Base-by-base conservation (phyloP, 331 rosid species). In the Arachis monticola region DNA sequence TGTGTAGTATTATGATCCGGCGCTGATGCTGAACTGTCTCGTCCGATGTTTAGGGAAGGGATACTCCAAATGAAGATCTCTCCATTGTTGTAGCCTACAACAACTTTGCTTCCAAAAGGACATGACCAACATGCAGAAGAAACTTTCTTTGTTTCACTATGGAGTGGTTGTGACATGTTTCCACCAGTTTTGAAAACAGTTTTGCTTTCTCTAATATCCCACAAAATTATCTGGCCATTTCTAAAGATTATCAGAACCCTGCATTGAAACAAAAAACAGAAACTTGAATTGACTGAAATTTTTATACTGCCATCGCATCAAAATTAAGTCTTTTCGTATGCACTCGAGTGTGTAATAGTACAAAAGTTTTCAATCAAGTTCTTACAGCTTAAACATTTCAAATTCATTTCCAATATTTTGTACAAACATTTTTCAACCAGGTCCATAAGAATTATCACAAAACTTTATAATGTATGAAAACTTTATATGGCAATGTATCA, bases 81-180 rank as follows among this genome's bases (percentile, higher is more conserved):
- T 65, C 98, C 98, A 22, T 88, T 90, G 85, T 48, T 84, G 87
- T 90, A 93, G 63, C 97, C 97, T 35, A 93, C 83, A 74, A 77
- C 89, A 47, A 87, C 89, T 90, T 86, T 93, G 63, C 86, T 88
- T 77, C 97, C 98, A 69, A 70, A 83, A 30, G 95, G 93, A 81
- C 95, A 93, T 10, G 82, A 91, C 97, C 98, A 93, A 73, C 97
- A 87, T 69, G 97, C 97, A 52, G 84, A 80, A 77, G 92, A 87
- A 53, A 82, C 95, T 80, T 83, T 88, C 80, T 81, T 90, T 60
- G 88, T 74, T 86, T 90, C 98, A 48, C 78, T 84, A 72, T 83
- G 61, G 13, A 67, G 58, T 56, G 91, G 61, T 69, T 80, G 95
- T 82, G 59, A 72, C 75, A 57, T 22, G 64, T 81, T 85, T 62